phyloP scores from a whole-genome alignment of 306 rosid species.

The Trifolium pratense region DNA sequence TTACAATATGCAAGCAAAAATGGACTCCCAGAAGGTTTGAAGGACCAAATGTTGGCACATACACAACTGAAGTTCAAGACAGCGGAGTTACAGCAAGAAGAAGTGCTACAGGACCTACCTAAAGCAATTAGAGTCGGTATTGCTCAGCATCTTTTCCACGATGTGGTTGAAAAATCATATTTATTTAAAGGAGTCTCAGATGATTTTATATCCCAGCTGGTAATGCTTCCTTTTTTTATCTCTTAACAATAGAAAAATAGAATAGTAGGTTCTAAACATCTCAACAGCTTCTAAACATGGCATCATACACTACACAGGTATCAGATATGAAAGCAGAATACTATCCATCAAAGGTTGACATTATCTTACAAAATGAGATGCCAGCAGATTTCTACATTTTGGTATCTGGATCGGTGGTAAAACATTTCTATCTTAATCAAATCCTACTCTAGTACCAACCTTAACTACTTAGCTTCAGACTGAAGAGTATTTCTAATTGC shows the following conservation, averaged over 20 bases:
- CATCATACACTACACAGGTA: slow-evolving; percentile 54
- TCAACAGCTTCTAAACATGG: slow-evolving; percentile 29
- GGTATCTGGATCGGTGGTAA: slow-evolving; percentile 84
- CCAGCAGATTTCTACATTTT: slow-evolving; percentile 79
- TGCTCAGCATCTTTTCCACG: slow-evolving; percentile 75
- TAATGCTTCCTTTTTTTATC: slow-evolving; percentile 29
- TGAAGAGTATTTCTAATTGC: slow-evolving; percentile 52
- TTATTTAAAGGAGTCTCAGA: slow-evolving; percentile 74
- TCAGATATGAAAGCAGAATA: slow-evolving; percentile 87
- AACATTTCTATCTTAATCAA: slow-evolving; percentile 34
- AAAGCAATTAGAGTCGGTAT: slow-evolving; percentile 79
- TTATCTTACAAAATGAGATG: slow-evolving; percentile 82
- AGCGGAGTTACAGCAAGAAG: slow-evolving; percentile 81
- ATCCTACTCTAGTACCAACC: slow-evolving; percentile 19
- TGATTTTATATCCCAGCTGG: slow-evolving; percentile 74
- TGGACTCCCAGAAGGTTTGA: slow-evolving; percentile 80
- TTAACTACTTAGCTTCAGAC: slow-evolving; percentile 27
- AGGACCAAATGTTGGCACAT: slow-evolving; percentile 84
- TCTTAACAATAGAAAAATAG: not conserved
- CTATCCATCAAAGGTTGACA: slow-evolving; percentile 82
- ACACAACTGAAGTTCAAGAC: slow-evolving; percentile 84
- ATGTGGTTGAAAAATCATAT: slow-evolving; percentile 62
- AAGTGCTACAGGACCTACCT: slow-evolving; percentile 70
- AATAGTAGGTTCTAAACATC: slow-evolving; percentile 38
- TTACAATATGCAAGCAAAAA: slow-evolving; percentile 73